A percentile compares a stretch with the other conserved stretches of the same genome.
Conservation (phyloP, 2,329 filamentous ascomycete species). For the Helminthosporium solani region DNA sequence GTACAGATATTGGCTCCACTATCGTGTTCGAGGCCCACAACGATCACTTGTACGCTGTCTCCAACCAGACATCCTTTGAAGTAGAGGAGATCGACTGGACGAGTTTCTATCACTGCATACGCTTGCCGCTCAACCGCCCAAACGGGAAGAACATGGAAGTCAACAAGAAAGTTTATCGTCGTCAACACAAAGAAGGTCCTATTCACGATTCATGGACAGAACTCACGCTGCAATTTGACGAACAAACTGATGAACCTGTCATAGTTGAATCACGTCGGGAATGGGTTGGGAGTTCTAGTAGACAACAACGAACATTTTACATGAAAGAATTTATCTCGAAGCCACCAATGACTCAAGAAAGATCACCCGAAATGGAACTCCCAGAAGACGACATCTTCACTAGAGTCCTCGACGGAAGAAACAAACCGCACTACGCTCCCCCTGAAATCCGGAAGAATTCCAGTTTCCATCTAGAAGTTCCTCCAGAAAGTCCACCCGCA, state of each 20-base stretch:
- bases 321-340: constrained; percentile 52
- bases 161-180: constrained; percentile 60
- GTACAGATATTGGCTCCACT: constrained; percentile 64
- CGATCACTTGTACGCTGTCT: constrained; percentile 67
- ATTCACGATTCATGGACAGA: constrained; percentile 75
- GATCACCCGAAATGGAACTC: constrained; percentile 6
- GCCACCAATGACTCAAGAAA: constrained; percentile 4
- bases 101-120: constrained; percentile 68
- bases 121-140: constrained; percentile 59
- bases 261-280: constrained; percentile 71
- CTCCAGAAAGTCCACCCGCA: constrained; percentile 46
- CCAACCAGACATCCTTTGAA: constrained; percentile 64
- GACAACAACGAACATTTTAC: constrained; percentile 67
- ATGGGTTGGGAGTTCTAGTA: constrained; percentile 58
- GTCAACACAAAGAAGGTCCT: constrained; percentile 67
- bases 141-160: constrained; percentile 44
- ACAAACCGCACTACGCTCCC: constrained; percentile 43
- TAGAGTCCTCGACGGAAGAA: constrained; percentile 26
- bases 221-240: constrained; percentile 62
- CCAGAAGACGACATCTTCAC: constrained; percentile 28
- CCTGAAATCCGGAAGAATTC: constrained; percentile 44
- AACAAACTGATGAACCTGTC: constrained; percentile 57
- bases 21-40: constrained; percentile 72
- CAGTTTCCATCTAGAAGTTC: constrained; percentile 51
- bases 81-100: constrained; percentile 66